Evolutionary conservation across 345 rosid genomes (phyloP), one percentile per base, ranked within the genome.

Genomic region (Moringa oleifera): DNA sequence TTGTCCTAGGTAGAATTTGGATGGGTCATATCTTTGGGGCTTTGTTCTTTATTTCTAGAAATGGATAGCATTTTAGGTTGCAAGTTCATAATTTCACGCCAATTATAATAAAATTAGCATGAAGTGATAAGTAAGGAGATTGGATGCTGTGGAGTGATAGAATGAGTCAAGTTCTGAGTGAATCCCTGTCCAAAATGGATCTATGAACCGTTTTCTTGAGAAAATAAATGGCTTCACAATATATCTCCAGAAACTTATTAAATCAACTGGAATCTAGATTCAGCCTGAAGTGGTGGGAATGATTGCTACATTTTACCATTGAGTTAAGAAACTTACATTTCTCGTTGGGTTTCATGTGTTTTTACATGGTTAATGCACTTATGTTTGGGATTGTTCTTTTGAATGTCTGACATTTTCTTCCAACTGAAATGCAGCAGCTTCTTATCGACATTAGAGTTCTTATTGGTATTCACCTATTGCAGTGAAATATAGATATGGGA

Each of bases 401-500:
- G 6, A 41, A 41, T 41, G 17, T 41, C 5, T 41, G 2, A 9
- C 47, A 41, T 9, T 15, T 41, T 41, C 47, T 16, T 41, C 47
- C 6, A 4, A 41, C 47, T 4, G 12, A 41, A 11, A 41, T 41
- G 13, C 47, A 41, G 47, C 12, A 1, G 47, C 47, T 4, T 41
- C 12, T 41, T 41, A 4, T 33, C 37, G 33, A 41, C 17, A 15
- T 15, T 41, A 15, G 13, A 41, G 16, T 41, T 41, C 47, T 11
- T 41, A 41, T 41, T 41, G 47, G 47, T 41, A 1, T 41, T 41
- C 12, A 41, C 47, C 53, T 33, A 41, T 52, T 66, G 70, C 71
- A 63, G 64, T 68, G 57, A 52, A 62, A 63, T 41, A 4, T 41
- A 57, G 70, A 49, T 28, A 91, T 91, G 94, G 96, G 76, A 23